Conservation (phyloP, 352 stramenopile species). For the Pythium dissimile region DNA sequence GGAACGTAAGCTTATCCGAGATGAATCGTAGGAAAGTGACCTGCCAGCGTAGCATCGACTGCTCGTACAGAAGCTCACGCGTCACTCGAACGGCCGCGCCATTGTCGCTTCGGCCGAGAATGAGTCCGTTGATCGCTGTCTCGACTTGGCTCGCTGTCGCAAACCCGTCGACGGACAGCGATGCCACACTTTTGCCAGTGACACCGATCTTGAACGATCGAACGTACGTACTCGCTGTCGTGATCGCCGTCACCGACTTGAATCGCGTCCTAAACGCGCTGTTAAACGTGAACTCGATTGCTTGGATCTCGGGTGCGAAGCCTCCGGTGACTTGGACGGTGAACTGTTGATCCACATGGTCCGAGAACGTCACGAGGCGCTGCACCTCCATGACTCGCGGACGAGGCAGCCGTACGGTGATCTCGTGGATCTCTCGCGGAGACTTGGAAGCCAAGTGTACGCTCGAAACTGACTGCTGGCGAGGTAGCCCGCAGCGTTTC, state of each 20-base stretch:
- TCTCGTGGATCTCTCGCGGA: conserved; percentile 58
- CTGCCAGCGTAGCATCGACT: conserved; percentile 40
- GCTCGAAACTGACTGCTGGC: conserved; percentile 61
- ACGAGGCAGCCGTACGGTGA: conserved; percentile 33
- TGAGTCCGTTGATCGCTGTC: conserved; percentile 36
- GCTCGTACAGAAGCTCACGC: conserved; percentile 27
- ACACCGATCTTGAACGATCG: conserved; percentile 38
- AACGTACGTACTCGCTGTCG: conserved; percentile 32
- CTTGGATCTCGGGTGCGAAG: conserved; percentile 40
- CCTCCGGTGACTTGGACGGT: conserved; percentile 40
- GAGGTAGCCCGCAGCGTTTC: conserved; percentile 46
- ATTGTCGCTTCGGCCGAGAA: conserved; percentile 13
- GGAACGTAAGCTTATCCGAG: conserved; percentile 28
- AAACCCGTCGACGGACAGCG: conserved; percentile 46
- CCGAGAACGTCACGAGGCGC: conserved; percentile 47
- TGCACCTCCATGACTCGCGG: conserved; percentile 62
- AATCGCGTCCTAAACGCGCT: conserved; percentile 47
- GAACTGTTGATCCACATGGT: conserved; percentile 58
- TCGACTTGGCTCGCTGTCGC: conserved; percentile 34
- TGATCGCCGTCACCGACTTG: conserved; percentile 28
- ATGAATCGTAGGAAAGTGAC: conserved; percentile 55
- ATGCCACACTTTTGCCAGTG: conserved; percentile 4
- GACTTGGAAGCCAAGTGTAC: conserved; percentile 57
- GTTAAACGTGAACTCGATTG: conserved; percentile 47
- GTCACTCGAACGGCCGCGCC: conserved; percentile 30